phyloP scores from a whole-genome alignment of 2,329 filamentous ascomycete genomes.

The Colletotrichum caudatum region DNA sequence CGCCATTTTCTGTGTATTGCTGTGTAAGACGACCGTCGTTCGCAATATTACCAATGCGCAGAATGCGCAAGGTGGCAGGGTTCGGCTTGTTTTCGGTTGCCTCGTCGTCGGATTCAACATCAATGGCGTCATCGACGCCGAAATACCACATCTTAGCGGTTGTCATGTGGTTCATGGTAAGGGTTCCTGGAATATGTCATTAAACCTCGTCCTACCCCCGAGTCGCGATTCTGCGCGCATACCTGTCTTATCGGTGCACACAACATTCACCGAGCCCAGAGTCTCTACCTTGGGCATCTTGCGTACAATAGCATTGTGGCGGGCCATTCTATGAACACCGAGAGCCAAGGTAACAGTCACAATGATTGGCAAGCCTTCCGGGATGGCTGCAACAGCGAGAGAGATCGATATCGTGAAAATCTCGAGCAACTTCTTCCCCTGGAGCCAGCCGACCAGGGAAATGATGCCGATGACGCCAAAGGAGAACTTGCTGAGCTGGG shows the following conservation, averaged over 20 bases:
- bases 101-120: conserved; percentile 68
- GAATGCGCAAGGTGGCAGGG: conserved; percentile 80
- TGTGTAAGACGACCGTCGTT: conserved; percentile 90
- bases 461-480: conserved; percentile 95
- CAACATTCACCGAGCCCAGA: conserved; percentile 98
- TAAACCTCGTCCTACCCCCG: neutral
- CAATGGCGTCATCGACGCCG: conserved; percentile 68
- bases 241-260: conserved; percentile 98
- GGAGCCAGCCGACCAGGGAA: conserved; percentile 87
- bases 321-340: conserved; percentile 96
- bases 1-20: conserved; percentile 75
- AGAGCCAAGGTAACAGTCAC: conserved; percentile 96
- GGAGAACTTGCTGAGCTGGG: conserved; percentile 95
- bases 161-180: conserved; percentile 99
- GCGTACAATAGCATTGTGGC: conserved; percentile 92
- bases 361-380: conserved; percentile 96
- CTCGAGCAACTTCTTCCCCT: conserved; percentile 89
- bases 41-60: conserved; percentile 95
- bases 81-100: conserved; percentile 71
- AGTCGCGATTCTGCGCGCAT: conserved; percentile 42
- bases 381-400: conserved; percentile 94
- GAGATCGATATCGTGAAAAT: conserved; percentile 99
- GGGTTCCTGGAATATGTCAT: conserved; percentile 69
- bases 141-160: conserved; percentile 98
- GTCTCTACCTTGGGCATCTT: conserved; percentile 97